These are phyloP conservation scores for Albophoma yamanashiensis DNA, from an alignment of 2,329 filamentous ascomycete species.

Conservation along the genomic window DNA sequence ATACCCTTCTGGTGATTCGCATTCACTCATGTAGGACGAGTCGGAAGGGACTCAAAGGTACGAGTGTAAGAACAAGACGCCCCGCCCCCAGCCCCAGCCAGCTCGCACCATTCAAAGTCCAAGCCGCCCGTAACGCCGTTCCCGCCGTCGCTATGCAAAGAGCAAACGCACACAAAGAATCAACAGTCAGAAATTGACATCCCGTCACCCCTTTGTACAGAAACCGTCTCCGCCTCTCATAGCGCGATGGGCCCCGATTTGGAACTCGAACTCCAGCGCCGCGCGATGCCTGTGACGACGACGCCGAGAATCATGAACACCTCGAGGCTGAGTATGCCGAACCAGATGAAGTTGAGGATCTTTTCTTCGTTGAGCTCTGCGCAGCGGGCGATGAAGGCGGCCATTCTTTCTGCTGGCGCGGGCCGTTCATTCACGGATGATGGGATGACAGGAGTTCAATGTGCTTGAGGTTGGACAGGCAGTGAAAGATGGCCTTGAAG, in stretches of 20 bases:
- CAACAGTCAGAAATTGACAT: neutral
- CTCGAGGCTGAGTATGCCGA: constrained; percentile 34
- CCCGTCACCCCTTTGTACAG: neutral
- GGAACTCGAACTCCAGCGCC: neutral
- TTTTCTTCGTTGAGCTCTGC: constrained; percentile 22
- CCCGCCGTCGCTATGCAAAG: neutral
- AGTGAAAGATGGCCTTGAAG: neutral
- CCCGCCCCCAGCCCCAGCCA: neutral
- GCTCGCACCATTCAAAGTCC: neutral
- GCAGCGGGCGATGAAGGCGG: constrained; percentile 15
- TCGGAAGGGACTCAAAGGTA: neutral
- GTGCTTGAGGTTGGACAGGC: neutral
- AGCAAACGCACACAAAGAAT: neutral
- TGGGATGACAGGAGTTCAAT: neutral
- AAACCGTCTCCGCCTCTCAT: neutral
- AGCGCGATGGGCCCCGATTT: neutral
- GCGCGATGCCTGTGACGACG: constrained; percentile 13
- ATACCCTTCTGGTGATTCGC: neutral
- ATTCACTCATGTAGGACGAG: neutral
- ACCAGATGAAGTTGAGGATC: constrained; percentile 35
- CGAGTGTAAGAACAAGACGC: too few relatives aligned
- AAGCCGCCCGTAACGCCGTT: neutral
- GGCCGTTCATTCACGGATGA: neutral
- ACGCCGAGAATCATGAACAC: constrained; percentile 32
- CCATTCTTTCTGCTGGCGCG: constrained; percentile 7